phyloP scores from a whole-genome alignment of 1,139 yeast genomes.

The Yamadazyma siamensis region DNA sequence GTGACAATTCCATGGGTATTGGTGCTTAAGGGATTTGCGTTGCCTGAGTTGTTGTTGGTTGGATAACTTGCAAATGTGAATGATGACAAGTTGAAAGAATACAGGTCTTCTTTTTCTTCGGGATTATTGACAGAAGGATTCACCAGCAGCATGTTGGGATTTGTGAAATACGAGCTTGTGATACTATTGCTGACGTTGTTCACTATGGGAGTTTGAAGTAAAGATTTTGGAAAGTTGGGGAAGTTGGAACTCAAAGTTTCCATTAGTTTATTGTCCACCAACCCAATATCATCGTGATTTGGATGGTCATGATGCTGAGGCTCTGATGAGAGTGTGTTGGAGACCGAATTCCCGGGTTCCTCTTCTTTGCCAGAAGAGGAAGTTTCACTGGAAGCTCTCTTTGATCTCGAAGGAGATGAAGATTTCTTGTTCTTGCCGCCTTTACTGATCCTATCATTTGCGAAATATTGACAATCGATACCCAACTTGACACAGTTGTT shows the following conservation, averaged over 20 bases:
- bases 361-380: slow-evolving; percentile 3
- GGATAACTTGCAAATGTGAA: slow-evolving; percentile 22
- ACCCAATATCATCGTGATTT: neutral
- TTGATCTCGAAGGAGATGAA: neutral
- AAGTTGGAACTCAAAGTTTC: slow-evolving; percentile 11
- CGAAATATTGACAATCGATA: slow-evolving; percentile 50
- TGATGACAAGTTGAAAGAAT: slow-evolving; percentile 34
- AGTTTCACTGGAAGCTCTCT: slow-evolving; percentile 1
- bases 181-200: slow-evolving; percentile 30
- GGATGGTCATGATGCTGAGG: neutral
- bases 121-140: slow-evolving; percentile 1
- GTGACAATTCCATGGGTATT: neutral
- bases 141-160: no score
- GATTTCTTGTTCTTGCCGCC: slow-evolving; percentile 34
- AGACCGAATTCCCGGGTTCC: neutral
- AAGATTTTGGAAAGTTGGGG: slow-evolving; percentile 15
- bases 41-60: no score
- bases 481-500: slow-evolving; percentile 45
- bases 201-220: slow-evolving; percentile 31
- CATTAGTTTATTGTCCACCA: slow-evolving; percentile 4
- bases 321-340: neutral
- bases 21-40: slow-evolving; percentile 1
- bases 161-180: slow-evolving; percentile 33
- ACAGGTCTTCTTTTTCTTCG: slow-evolving; percentile 26
- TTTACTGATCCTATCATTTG: slow-evolving; percentile 51